Evolutionary conservation across 805 yeast genomes (phyloP).

Genomic region (Kockiozyma suomiensis): DNA sequence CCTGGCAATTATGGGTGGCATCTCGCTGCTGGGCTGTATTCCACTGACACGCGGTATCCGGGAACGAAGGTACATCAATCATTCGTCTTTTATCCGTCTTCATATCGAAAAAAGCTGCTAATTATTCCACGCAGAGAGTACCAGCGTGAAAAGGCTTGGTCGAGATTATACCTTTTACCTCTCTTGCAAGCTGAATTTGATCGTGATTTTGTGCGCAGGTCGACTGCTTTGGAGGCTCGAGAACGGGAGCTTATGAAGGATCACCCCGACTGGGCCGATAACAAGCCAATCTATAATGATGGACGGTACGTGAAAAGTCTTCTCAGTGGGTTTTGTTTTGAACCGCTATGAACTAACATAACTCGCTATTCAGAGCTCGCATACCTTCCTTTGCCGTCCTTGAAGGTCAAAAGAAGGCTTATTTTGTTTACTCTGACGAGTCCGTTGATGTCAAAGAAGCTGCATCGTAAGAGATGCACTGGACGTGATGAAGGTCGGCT

Average conservation of each 20-base stretch:
- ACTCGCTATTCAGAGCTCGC: conserved; percentile 12
- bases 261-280: conserved; percentile 64
- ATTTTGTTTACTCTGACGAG: too few species aligned
- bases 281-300: conserved; percentile 51
- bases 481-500: too few species aligned
- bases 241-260: conserved; percentile 69
- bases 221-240: conserved; percentile 63
- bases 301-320: conserved; percentile 43
- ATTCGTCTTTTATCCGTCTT: not conserved
- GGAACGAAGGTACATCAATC: conserved; percentile 51
- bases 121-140: conserved; percentile 54
- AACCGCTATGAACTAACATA: not conserved
- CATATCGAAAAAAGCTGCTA: not conserved
- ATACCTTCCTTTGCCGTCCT: conserved; percentile 15
- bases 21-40: conserved; percentile 75
- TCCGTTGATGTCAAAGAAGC: too few species aligned
- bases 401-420: conserved; percentile 11
- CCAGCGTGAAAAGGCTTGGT: conserved; percentile 74
- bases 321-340: not conserved
- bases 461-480: too few species aligned
- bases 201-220: conserved; percentile 73
- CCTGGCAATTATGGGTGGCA: conserved; percentile 62
- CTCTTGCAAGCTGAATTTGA: conserved; percentile 80
- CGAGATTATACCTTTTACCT: conserved; percentile 72
- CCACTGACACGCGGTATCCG: conserved; percentile 65